Evolutionary conservation across 805 yeast species (phyloP), one percentile per base, ranked within the genome.

Genomic region (Monosporozyma aquatica): DNA sequence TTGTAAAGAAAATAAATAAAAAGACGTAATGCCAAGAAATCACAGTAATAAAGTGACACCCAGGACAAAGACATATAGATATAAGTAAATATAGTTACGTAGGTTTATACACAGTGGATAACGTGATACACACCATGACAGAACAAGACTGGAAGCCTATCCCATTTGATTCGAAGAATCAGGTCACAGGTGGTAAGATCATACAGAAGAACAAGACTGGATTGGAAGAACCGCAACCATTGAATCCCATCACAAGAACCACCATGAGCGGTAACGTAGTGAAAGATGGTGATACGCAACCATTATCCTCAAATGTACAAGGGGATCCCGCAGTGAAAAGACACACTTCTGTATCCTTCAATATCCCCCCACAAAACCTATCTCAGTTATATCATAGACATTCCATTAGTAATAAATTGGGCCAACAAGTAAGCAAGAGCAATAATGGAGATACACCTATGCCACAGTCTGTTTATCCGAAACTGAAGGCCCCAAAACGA

Each of bases 371-470:
- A 15, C 55, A 58, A 20, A 69, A 67, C 20, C 11, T 32, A 32
- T 32, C 35, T 8, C 35, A 32, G 11, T 32, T 20, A 7, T 62
- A 57, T 38, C 77, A 76, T 49, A 59, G 82, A 43, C 77, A 78
- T n/a, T 75, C 80, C 1, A 75, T 76, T 40, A 70, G 76, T 36
- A 71, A 76, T 1, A 64, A 72, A 47, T 76, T 80, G 32, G 26
- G 29, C 30, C 25, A 14, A 44, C 40, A 25, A 49, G 43, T 6
- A 40, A 33, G 24, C 25, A 25, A 32, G n/a, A 23, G 18, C n/a
- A 28, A 4, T n/a, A 15, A 6, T 15, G 32, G 32, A 5, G 17
- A 21, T 18, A 4, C 23, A 3, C 10, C 39, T 14, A 11, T 4
- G 6, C 21, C 17, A 15, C 33, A 8, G 15, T 10, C 20, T 15